These are phyloP conservation scores for Fistulinella prunicolor DNA, from an alignment of 768 basidiomycete species.

Conservation along the genomic window DNA sequence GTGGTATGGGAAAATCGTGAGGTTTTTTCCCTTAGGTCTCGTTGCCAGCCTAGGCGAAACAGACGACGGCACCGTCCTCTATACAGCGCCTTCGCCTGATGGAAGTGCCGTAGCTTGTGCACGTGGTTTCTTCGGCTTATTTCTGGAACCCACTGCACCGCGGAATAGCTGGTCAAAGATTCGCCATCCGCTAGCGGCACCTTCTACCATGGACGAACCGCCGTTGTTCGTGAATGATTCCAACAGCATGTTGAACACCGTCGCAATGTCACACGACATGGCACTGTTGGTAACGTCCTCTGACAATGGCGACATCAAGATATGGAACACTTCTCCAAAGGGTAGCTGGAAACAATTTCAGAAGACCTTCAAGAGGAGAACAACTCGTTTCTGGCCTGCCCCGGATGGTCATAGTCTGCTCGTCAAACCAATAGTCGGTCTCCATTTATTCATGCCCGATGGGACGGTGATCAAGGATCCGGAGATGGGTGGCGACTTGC, in stretches of 20 bases:
- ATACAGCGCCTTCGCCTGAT: slow-evolving; percentile 6
- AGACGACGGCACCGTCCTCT: slow-evolving; percentile 8
- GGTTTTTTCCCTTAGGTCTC: slow-evolving; percentile 1
- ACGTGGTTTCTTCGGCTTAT: background rate
- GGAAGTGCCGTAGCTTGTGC: slow-evolving; percentile 5
- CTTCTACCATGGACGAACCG: slow-evolving; percentile 8
- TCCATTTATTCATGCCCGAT: slow-evolving; percentile 1
- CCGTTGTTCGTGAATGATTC: slow-evolving; percentile 1
- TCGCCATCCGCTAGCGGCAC: background rate
- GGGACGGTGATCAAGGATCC: slow-evolving; percentile 6
- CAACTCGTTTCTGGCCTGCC: slow-evolving; percentile 10
- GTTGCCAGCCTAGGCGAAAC: slow-evolving; percentile 5
- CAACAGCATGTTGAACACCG: background rate
- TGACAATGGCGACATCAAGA: slow-evolving; percentile 4
- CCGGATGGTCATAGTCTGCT: slow-evolving; percentile 13
- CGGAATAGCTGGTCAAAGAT: slow-evolving; percentile 5
- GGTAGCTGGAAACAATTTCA: slow-evolving; percentile 2
- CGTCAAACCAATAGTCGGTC: slow-evolving; percentile 7
- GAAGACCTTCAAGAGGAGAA: background rate
- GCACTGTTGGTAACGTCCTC: slow-evolving; percentile 8
- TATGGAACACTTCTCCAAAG: slow-evolving; percentile 12
- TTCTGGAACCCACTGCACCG: background rate
- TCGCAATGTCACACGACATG: slow-evolving; percentile 10
- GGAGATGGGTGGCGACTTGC: slow-evolving; percentile 10
- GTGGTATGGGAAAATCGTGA: slow-evolving; percentile 15